A percentile compares a stretch with the other conserved stretches of the same genome.
Conservation (phyloP, 768 basidiomycete genomes). For the Daedalea quercina region DNA sequence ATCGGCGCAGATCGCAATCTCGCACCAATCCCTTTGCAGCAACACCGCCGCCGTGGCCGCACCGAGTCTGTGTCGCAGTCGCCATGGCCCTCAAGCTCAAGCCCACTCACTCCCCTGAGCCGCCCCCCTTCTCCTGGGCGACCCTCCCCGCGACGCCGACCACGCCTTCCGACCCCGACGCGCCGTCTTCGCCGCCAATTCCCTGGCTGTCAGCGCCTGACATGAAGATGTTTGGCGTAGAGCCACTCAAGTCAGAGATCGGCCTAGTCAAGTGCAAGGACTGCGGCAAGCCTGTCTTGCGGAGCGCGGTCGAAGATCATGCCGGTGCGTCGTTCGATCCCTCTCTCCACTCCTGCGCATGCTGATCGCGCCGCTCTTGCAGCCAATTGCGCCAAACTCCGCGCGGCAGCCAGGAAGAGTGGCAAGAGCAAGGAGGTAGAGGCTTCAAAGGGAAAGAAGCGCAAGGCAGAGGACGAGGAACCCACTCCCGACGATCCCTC, state of each 20-base stretch:
- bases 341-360: neutral
- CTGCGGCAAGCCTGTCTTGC: slow-evolving; percentile 75
- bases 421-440: slow-evolving; percentile 48
- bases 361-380: neutral
- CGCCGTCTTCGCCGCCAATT: slow-evolving; percentile 66
- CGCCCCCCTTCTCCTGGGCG: slow-evolving; percentile 63
- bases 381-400: slow-evolving; percentile 61
- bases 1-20: neutral
- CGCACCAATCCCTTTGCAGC: neutral
- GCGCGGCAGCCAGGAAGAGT: slow-evolving; percentile 47
- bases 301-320: slow-evolving; percentile 72
- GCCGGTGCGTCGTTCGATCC: slow-evolving; percentile 41
- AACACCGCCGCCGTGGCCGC: too few relatives aligned
- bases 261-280: slow-evolving; percentile 68
- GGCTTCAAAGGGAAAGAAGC: slow-evolving; percentile 65
- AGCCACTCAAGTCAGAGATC: slow-evolving; percentile 60
- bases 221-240: slow-evolving; percentile 82
- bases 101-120: slow-evolving; percentile 29
- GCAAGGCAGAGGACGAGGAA: slow-evolving; percentile 71
- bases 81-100: slow-evolving; percentile 39
- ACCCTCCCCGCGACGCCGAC: slow-evolving; percentile 24
- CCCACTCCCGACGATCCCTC: slow-evolving; percentile 56
- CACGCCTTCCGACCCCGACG: slow-evolving; percentile 27
- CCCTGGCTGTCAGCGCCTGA: slow-evolving; percentile 81
- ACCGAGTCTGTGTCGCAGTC: neutral